Conservation (phyloP, 2,329 filamentous ascomycete genomes). For the Sordariomycetes sp. region DNA sequence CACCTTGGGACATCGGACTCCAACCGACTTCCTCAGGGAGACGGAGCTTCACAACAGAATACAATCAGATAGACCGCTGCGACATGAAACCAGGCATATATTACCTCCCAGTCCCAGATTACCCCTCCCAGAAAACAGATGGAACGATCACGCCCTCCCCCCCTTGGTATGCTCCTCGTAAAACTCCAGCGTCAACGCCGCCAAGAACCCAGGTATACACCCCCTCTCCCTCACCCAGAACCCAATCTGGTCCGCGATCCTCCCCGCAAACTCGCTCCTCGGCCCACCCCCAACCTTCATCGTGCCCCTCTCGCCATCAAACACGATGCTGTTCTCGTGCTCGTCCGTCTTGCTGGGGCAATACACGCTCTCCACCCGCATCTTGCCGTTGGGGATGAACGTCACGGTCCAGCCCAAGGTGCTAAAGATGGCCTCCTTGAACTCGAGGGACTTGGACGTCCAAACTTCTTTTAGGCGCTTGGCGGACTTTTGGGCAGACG, state of each 20-base stretch:
- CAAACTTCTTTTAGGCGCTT: constrained; percentile 85
- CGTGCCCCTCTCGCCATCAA: constrained; percentile 85
- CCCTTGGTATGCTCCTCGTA: constrained; percentile 52
- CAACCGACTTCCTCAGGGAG: too few relatives aligned
- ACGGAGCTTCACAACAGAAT: too few relatives aligned
- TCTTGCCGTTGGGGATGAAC: constrained; percentile 94
- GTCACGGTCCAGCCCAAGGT: constrained; percentile 90
- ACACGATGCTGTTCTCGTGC: constrained; percentile 64
- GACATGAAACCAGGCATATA: too few relatives aligned
- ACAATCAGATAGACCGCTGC: too few relatives aligned
- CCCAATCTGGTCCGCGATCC: constrained; percentile 75
- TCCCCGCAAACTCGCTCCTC: constrained; percentile 69
- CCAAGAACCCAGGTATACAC: constrained; percentile 85
- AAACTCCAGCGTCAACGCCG: constrained; percentile 84
- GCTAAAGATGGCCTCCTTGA: constrained; percentile 86
- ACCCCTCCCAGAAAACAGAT: background rate
- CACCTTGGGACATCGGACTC: too few relatives aligned
- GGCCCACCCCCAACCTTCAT: constrained; percentile 97
- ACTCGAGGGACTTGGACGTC: constrained; percentile 81
- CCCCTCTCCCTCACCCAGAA: constrained; percentile 95
- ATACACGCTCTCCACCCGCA: constrained; percentile 79
- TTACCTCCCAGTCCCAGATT: too few relatives aligned
- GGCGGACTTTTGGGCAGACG: constrained; percentile 69
- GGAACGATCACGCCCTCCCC: background rate
- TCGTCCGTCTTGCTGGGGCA: constrained; percentile 57